Base-by-base conservation (phyloP, 2,329 filamentous ascomycete species). In the Blastomyces emzantsi region DNA sequence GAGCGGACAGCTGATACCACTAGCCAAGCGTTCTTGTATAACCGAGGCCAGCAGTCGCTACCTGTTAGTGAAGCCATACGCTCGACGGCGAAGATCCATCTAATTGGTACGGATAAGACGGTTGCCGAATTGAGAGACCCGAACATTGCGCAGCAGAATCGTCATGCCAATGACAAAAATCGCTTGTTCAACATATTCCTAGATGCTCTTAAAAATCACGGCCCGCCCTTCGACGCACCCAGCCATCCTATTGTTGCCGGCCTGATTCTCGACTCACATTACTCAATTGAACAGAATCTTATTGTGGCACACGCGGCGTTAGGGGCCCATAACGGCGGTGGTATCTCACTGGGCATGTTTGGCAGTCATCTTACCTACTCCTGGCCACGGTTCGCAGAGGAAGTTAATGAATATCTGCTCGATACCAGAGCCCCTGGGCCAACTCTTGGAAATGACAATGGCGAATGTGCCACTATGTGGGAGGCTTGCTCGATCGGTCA, bases 401-500 rank as follows among this genome's bases (percentile, higher is more conserved):
- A 70, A 55, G 43, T 70, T 19, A 62, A 67, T 28, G 63, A 65
- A 9, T 69, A 67, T 61, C 62, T 70, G 41, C 67, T 73, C 0
- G 79, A 81, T 61, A 67, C 65, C 8, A 69, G 71, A 2, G 28
- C 67, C 0, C 74, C 77, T 0, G 80, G 78, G 0, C 71, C 75
- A 36, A 71, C 71, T 0, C 74, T 79, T 2, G 76, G 74, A 0
- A 76, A 79, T 63, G 76, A 80, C 61, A 78, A 78, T 57, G 72
- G 73, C 30, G 74, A 80, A 64, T 80, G 78, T 63, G 67, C 65
- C 0, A 76, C 74, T 22, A 76, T 80, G 70, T 78, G 78, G 73
- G 76, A 78, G 63, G 77, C 79, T 7, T 81, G 79, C 64, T 74
- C 76, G 6, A 71, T 80, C 19, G 73, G 75, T 1, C 74, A 76